phyloP scores from a whole-genome alignment of 1,284 basidiomycete species.

The Veloboletus limbatus region DNA sequence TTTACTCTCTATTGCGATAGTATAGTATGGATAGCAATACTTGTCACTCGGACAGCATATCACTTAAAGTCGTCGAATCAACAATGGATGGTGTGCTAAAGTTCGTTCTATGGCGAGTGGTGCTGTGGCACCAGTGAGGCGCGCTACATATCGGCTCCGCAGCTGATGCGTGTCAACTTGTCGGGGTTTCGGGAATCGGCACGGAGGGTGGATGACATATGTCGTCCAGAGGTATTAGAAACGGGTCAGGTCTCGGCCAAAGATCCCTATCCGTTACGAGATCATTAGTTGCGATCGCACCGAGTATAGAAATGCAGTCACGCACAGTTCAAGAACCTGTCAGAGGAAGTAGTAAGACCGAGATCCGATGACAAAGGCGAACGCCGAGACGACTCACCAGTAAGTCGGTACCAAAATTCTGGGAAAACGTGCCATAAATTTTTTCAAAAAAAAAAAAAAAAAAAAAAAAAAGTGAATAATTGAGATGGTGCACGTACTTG shows the following conservation, averaged over 20 bases:
- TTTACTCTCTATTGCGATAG: conserved; percentile 11
- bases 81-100: neutral
- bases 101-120: conserved; percentile 5
- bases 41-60: conserved; percentile 20
- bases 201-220: neutral
- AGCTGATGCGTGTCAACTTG: neutral
- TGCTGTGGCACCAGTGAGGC: neutral
- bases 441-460: too few species aligned
- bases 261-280: conserved; percentile 53
- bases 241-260: conserved; percentile 77
- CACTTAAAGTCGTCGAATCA: conserved; percentile 3
- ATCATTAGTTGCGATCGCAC: conserved; percentile 20
- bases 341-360: neutral
- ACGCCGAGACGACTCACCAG: conserved; percentile 46
- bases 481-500: conserved; percentile 46
- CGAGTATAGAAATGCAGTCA: conserved; percentile 7
- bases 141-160: neutral
- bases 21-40: conserved; percentile 26
- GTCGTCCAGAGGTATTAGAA: conserved; percentile 46
- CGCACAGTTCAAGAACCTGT: conserved; percentile 28
- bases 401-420: conserved; percentile 73
- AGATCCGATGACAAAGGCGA: conserved; percentile 16
- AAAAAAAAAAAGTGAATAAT: conserved; percentile 7
- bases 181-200: neutral
- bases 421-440: too few species aligned